Evolutionary conservation across 225 moss, liverwort and hornwort genomes (phyloP), one percentile per base, ranked within the genome.

Genomic region (Marchantia polymorpha): DNA sequence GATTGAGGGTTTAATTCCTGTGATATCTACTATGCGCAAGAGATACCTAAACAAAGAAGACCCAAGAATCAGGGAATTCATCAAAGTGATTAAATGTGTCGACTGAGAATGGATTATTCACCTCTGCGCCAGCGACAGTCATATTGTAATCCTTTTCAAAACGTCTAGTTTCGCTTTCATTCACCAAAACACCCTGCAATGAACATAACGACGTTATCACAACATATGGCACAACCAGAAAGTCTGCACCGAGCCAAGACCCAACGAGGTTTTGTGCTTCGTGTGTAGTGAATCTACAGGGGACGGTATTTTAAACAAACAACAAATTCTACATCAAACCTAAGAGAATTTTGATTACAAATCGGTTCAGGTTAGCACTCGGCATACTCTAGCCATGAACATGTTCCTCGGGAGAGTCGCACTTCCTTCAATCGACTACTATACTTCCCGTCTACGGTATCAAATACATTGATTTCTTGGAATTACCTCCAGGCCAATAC

Each of bases 401-500:
- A n/a, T n/a, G n/a, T n/a, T n/a, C n/a, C n/a, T n/a, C n/a, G n/a
- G n/a, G n/a, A n/a, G n/a, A n/a, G n/a, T n/a, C n/a, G n/a, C n/a
- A n/a, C n/a, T n/a, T n/a, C n/a, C n/a, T n/a, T n/a, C n/a, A n/a
- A n/a, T n/a, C n/a, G n/a, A n/a, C n/a, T n/a, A n/a, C n/a, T n/a
- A n/a, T n/a, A n/a, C n/a, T n/a, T n/a, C n/a, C n/a, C n/a, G 14
- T 58, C 58, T 14, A 11, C 14, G 58, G 14, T 25, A 10, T 14
- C 22, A 68, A n/a, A n/a, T n/a, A n/a, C n/a, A n/a, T n/a, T n/a
- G n/a, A n/a, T n/a, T 13, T n/a, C n/a, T n/a, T n/a, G n/a, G n/a
- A n/a, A n/a, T 64, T 83, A 90, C 90, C 83, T 90, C 90, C 65
- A 90, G 79, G 26, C 84, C 90, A 46, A 90, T 53, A 69, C 90